Base-by-base conservation (phyloP, 2,329 filamentous ascomycete genomes). In the Fusarium cicatricum region DNA sequence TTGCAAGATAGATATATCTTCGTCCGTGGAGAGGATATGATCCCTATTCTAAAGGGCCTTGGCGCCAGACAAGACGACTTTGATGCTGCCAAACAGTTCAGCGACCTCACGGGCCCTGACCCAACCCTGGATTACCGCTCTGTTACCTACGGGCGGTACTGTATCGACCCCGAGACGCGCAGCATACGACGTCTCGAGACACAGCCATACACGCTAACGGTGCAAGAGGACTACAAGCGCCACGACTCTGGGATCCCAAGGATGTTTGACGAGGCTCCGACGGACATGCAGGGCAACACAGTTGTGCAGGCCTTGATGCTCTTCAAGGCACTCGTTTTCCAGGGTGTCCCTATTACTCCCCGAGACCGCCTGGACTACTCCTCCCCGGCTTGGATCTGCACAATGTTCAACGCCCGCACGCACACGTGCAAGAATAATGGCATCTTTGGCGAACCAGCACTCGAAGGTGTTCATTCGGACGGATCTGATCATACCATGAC, bases 401-500 rank as follows among this genome's bases (percentile, higher is more conserved):
- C 63, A 26, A 37, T 71, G 12, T 71, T 72, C 58, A 67, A 66
- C 51, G 51, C 67, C 6, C 69, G 67, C 26, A 71, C 68, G 9
- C 47, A 60, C 15, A 72, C 70, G 4, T 60, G 52, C 10, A 55
- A 53, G 14, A 50, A 58, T 3, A 23, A 41, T 3, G 50, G 58
- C 38, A 54, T 70, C 5, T 46, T 65, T 17, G 70, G 70, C n/a
- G 66, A 71, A 37, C 70, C 70, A 3, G 68, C 70, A 6, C 59
- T 72, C 5, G 70, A 72, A 50, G 70, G 70, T 15, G 68, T 72
- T n/a, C 70, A 72, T 57, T 62, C 60, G 4, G 70, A 72, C 40
- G 70, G 70, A 11, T 63, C 64, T 14, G 70, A 72, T 52, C 65
- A 69, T 46, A 71, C 69, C 46, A 72, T 72, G 70, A 71, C 70